Percentiles rank a stretch among this genome's conserved stretches.
Evolutionary conservation across 73 alveolate species (phyloP).

Genomic region (Paramecium caudatum): DNA sequence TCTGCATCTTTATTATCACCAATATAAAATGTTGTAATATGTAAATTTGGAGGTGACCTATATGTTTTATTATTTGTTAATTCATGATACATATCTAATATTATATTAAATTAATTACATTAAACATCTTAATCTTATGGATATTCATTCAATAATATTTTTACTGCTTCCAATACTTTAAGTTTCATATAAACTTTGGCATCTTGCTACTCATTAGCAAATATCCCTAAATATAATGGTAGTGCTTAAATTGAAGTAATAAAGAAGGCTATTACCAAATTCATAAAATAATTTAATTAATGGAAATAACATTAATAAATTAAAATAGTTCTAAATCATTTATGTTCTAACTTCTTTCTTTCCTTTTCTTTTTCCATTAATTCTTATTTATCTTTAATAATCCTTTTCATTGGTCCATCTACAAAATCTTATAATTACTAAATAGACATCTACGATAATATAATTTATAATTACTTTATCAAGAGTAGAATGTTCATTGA

Average conservation of each 20-base stretch:
- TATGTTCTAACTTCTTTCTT: no score
- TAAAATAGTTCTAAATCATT: no score
- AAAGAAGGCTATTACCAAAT: no score
- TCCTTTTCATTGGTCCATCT: slow-evolving; percentile 12
- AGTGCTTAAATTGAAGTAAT: slow-evolving; percentile 2
- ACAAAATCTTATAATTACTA: slow-evolving; percentile 32
- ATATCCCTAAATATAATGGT: slow-evolving; percentile 1
- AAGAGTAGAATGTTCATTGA: slow-evolving; percentile 16
- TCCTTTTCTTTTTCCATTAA: slow-evolving; percentile 43
- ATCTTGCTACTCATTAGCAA: not conserved
- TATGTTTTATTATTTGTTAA: slow-evolving; percentile 16
- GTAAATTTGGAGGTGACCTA: slow-evolving; percentile 35
- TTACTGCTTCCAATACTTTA: slow-evolving; percentile 21
- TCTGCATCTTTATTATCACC: slow-evolving; percentile 49
- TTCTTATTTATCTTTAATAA: slow-evolving; percentile 43
- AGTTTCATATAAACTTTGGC: not conserved
- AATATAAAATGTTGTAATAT: slow-evolving; percentile 41
- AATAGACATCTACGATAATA: not conserved
- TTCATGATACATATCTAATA: slow-evolving; percentile 28
- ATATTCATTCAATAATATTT: slow-evolving; percentile 7
- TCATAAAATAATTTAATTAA: no score
- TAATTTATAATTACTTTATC: not conserved
- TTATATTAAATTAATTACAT: not conserved
- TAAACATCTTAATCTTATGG: slow-evolving; percentile 18
- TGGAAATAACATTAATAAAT: no score